These are phyloP conservation scores for Alternaria alternata DNA, from an alignment of 2,329 filamentous ascomycete genomes.

Conservation along the genomic window DNA sequence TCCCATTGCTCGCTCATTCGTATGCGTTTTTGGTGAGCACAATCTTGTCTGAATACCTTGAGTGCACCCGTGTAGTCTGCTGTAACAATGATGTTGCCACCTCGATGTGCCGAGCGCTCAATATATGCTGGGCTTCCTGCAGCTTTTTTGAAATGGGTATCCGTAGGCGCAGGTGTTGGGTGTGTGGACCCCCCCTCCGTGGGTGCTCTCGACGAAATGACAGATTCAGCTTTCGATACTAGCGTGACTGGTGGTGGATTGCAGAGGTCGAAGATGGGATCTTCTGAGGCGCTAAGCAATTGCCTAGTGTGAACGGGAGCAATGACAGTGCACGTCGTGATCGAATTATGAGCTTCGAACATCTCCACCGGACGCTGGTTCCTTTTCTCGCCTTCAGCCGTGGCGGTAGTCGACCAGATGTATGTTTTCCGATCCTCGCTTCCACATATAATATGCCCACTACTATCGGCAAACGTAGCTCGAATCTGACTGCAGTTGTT, in stretches of 20 bases:
- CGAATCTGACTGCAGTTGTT: constrained; percentile 91
- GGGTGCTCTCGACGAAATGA: constrained; percentile 58
- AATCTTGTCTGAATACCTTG: constrained; percentile 96
- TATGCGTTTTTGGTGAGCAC: constrained; percentile 77
- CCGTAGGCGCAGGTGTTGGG: constrained; percentile 45
- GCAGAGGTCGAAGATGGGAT: constrained; percentile 95
- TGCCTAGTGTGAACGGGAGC: constrained; percentile 81
- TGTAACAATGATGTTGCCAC: constrained; percentile 91
- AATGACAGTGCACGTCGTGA: constrained; percentile 88
- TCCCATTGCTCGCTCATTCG: constrained; percentile 75
- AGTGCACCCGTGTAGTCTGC: constrained; percentile 88
- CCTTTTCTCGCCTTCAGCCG: constrained; percentile 69
- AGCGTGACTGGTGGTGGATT: constrained; percentile 91
- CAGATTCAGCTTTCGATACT: constrained; percentile 74
- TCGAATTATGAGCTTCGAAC: constrained; percentile 88
- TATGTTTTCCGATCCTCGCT: constrained; percentile 92
- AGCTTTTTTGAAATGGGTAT: constrained; percentile 47
- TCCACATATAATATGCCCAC: constrained; percentile 85
- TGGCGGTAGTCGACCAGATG: constrained; percentile 79
- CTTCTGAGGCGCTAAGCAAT: constrained; percentile 79
- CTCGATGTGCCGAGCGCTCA: constrained; percentile 75
- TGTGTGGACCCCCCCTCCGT: constrained; percentile 52
- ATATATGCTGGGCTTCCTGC: constrained; percentile 80
- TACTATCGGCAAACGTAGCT: constrained; percentile 87
- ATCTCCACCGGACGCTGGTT: constrained; percentile 86